phyloP scores from a whole-genome alignment of 169 alveolate genomes.

The Condylostoma magnum region DNA sequence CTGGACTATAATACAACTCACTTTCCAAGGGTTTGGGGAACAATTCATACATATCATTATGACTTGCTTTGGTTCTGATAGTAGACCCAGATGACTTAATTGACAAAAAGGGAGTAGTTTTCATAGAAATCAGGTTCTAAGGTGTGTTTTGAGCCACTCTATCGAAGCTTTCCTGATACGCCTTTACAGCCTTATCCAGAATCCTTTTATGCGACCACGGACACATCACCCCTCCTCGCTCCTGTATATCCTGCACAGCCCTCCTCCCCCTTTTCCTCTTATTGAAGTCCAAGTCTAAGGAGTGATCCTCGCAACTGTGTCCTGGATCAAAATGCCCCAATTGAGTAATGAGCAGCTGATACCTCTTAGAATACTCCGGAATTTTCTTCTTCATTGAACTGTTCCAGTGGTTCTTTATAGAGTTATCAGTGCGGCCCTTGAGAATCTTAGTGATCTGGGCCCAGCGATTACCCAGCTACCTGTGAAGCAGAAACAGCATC shows the following conservation, averaged over 20 bases:
- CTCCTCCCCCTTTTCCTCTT: constrained; percentile 26
- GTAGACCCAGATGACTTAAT: no score
- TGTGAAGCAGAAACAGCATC: constrained; percentile 39
- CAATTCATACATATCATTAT: no score
- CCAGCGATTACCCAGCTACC: constrained; percentile 78
- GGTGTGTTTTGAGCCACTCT: no score
- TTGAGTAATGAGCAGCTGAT: neutral
- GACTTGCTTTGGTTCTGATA: no score
- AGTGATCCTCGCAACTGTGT: neutral
- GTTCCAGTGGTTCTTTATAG: constrained; percentile 89
- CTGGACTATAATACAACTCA: no score
- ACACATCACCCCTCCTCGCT: neutral
- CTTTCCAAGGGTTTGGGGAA: no score
- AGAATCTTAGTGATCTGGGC: constrained; percentile 81
- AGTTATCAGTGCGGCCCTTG: constrained; percentile 86
- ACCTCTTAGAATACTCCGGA: neutral
- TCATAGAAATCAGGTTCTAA: no score
- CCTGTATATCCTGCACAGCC: neutral
- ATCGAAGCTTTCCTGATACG: neutral
- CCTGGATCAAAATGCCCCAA: neutral
- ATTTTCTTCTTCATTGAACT: constrained; percentile 76
- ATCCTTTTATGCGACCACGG: neutral
- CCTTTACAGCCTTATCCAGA: neutral
- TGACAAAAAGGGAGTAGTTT: no score
- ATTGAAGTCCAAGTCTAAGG: neutral